Evolutionary conservation across 1,284 basidiomycete genomes (phyloP).

Genomic region (Fistulinella staudtii): DNA sequence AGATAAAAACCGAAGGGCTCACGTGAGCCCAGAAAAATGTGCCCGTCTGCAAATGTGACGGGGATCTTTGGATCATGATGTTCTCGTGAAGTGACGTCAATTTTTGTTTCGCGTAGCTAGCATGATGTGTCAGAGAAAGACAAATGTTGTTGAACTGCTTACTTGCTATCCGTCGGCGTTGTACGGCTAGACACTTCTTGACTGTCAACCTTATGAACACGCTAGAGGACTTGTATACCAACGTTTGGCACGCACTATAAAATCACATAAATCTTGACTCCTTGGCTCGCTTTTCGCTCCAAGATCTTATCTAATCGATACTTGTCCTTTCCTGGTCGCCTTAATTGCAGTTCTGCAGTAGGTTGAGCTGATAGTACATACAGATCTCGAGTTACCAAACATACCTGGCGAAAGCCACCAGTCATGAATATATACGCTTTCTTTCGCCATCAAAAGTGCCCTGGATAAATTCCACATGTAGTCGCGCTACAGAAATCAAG

Average conservation of each 20-base stretch:
- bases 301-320: slow-evolving; percentile 89
- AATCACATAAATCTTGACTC: slow-evolving; percentile 96
- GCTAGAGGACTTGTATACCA: background rate
- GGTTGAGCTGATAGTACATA: slow-evolving; percentile 2
- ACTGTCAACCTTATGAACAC: slow-evolving; percentile 37
- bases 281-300: slow-evolving; percentile 91
- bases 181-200: slow-evolving; percentile 98
- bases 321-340: slow-evolving; percentile 78
- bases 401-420: slow-evolving; percentile 91
- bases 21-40: slow-evolving; percentile 99
- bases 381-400: background rate
- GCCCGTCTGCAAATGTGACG: slow-evolving; percentile 95
- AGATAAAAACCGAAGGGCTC: slow-evolving; percentile 25
- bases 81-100: slow-evolving; percentile 86
- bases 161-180: slow-evolving; percentile 91
- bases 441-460: slow-evolving; percentile 87
- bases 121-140: slow-evolving; percentile 14
- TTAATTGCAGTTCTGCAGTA: slow-evolving; percentile 70
- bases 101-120: slow-evolving; percentile 87
- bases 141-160: slow-evolving; percentile 25
- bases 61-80: slow-evolving; percentile 95
- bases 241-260: slow-evolving; percentile 62
- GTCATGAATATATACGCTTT: slow-evolving; percentile 90
- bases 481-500: slow-evolving; percentile 58
- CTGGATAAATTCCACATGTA: slow-evolving; percentile 98